Percentiles rank a stretch among this genome's conserved stretches.
Evolutionary conservation across 2,329 filamentous ascomycete genomes (phyloP).

Genomic region (Calonectria honghensis): DNA sequence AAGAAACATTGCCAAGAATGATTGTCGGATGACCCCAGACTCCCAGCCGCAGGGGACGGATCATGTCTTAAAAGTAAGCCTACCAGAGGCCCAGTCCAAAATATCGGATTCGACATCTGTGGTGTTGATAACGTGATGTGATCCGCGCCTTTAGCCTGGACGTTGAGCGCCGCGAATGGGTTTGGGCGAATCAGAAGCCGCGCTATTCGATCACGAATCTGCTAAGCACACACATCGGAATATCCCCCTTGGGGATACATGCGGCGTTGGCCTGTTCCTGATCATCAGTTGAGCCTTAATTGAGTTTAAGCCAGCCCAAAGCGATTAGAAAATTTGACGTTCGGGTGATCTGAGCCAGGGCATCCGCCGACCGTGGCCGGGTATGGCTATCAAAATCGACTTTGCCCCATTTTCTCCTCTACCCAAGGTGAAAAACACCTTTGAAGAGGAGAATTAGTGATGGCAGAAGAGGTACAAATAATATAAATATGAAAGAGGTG

Average conservation of each 20-base stretch:
- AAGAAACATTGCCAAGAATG: constrained; percentile 44
- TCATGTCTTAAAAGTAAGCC: constrained; percentile 25
- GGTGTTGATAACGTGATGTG: constrained; percentile 48
- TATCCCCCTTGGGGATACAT: constrained; percentile 27
- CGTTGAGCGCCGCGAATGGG: constrained; percentile 38
- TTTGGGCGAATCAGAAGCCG: constrained; percentile 40
- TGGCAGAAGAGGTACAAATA: too few relatives aligned
- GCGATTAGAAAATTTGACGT: background rate
- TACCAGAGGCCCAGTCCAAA: constrained; percentile 13
- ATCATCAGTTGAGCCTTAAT: constrained; percentile 25
- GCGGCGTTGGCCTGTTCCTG: constrained; percentile 33
- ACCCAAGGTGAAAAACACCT: background rate
- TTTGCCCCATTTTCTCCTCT: background rate
- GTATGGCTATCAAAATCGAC: too few relatives aligned
- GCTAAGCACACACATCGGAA: constrained; percentile 44
- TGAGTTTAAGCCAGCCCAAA: background rate
- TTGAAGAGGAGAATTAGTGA: background rate
- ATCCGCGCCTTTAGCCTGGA: constrained; percentile 42
- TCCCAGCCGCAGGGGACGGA: constrained; percentile 1
- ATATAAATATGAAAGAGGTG: background rate
- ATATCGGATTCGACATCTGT: constrained; percentile 50
- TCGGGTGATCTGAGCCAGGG: background rate
- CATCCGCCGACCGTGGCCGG: too few relatives aligned
- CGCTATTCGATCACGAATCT: constrained; percentile 40
- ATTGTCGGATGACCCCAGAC: background rate